phyloP scores from a whole-genome alignment of 306 rosid genomes.

The Medicago ruthenica region DNA sequence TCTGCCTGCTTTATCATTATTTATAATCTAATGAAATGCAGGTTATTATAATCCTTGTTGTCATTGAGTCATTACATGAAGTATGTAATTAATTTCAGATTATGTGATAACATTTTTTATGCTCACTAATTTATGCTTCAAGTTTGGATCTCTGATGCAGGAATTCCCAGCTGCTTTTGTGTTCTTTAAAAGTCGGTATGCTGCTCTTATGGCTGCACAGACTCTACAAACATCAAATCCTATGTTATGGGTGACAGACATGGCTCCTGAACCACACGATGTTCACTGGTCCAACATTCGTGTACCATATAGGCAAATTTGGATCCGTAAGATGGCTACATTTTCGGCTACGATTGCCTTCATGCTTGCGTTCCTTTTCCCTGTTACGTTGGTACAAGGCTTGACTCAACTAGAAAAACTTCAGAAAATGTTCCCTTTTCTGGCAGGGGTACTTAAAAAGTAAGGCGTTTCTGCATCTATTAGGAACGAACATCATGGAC shows the following conservation, averaged over 20 bases:
- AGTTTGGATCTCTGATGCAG: slow-evolving; percentile 52
- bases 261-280: slow-evolving; percentile 93
- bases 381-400: slow-evolving; percentile 89
- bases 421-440: slow-evolving; percentile 72
- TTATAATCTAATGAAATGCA: slow-evolving; percentile 24
- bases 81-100: slow-evolving; percentile 23
- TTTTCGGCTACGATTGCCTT: slow-evolving; percentile 73
- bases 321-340: slow-evolving; percentile 89
- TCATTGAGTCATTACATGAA: slow-evolving; percentile 29
- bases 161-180: slow-evolving; percentile 94
- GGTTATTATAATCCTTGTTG: slow-evolving; percentile 20
- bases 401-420: slow-evolving; percentile 81
- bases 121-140: slow-evolving; percentile 33
- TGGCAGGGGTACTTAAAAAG: slow-evolving; percentile 69
- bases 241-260: slow-evolving; percentile 87
- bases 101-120: slow-evolving; percentile 28
- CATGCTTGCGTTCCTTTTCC: slow-evolving; percentile 83
- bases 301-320: slow-evolving; percentile 84
- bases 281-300: slow-evolving; percentile 93
- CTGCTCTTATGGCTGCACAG: slow-evolving; percentile 70
- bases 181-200: slow-evolving; percentile 93
- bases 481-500: slow-evolving; percentile 28
- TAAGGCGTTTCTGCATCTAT: slow-evolving; percentile 47
- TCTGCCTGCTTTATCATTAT: slow-evolving; percentile 15
- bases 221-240: slow-evolving; percentile 90